Percentiles rank a stretch among this genome's conserved stretches.
Conservation (phyloP, 805 yeast genomes). For the Metschnikowia cubensis region DNA sequence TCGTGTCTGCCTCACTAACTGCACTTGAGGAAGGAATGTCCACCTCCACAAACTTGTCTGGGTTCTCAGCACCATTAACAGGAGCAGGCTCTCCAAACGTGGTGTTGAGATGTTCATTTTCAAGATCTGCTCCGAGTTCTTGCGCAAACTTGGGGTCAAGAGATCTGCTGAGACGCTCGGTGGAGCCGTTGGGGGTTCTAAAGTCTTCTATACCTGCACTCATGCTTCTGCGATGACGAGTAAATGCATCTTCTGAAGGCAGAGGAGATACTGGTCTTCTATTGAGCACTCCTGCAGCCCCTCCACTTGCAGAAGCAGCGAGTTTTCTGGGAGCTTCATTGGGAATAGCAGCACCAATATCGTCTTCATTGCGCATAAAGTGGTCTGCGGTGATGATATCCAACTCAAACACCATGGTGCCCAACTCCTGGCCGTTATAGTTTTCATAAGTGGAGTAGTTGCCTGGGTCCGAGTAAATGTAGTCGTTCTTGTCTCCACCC, state of each 20-base stretch:
- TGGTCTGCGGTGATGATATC: slow-evolving; percentile 47
- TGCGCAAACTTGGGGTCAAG: slow-evolving; percentile 21
- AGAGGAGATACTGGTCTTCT: slow-evolving; percentile 15
- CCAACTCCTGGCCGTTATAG: slow-evolving; percentile 46
- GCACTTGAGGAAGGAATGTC: slow-evolving; percentile 25
- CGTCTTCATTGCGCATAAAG: slow-evolving; percentile 19
- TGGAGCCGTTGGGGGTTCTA: slow-evolving; percentile 23
- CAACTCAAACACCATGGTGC: slow-evolving; percentile 60
- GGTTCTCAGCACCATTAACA: background rate
- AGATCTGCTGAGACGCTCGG: slow-evolving; percentile 19
- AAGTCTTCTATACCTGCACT: slow-evolving; percentile 33
- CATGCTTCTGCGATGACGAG: slow-evolving; percentile 33
- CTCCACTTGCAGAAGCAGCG: slow-evolving; percentile 19
- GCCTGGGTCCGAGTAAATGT: slow-evolving; percentile 45
- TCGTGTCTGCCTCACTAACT: slow-evolving; percentile 10
- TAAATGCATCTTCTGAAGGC: slow-evolving; percentile 19
- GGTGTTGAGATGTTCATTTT: background rate
- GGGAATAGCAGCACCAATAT: background rate
- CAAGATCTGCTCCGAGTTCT: background rate
- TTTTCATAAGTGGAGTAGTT: slow-evolving; percentile 51
- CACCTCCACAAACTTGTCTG: slow-evolving; percentile 29
- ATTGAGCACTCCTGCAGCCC: slow-evolving; percentile 18
- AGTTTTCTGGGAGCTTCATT: slow-evolving; percentile 8
- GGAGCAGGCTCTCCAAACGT: background rate
- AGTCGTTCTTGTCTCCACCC: slow-evolving; percentile 88